Base-by-base conservation (phyloP, 2,329 filamentous ascomycete genomes). In the Lizonia empirigonia region DNA sequence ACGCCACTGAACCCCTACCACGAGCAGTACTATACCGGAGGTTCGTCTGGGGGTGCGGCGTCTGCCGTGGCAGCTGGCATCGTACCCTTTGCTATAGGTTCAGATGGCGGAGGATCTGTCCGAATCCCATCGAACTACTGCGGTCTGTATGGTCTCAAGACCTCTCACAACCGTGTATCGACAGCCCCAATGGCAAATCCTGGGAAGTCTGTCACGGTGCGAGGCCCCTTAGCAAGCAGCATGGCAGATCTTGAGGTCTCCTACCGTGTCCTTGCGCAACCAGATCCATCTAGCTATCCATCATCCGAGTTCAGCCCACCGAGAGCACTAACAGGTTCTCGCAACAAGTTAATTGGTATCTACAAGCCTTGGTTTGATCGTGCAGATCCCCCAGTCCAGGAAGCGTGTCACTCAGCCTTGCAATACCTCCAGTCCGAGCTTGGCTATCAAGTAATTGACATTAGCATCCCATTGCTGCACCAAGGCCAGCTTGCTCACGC, bases 1-100 rank as follows among this genome's bases (percentile, higher is more conserved):
- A 91, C 89, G 0, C 88, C 90, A 0, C 79, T 83, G 15, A 94
- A 95, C 72, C 91, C 89, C 59, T 83, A 89, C 71, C 92, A 93
- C 73, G 77, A 80, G 15, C 72, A 79, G 3, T 94, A 91, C 77
- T 95, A 91, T 69, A 85, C 88, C 4, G 90, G 90, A 38, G 90
- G 90, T 22, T 92, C 89, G 0, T 91, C 90, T 0, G 89, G 89
- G 2, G 90, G 90, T 2, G 87, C 83, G 3, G 89, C 81, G 0
- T 93, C 90, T 44, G 82, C 85, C 10, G 79, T 92, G 20, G 81
- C 82, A 16, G 82, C 84, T 7, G 90, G 90, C 2, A 74, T 94
- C 19, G 80, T 92, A 2, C 89, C 90, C n/a, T 85, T 91, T 55
- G 82, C 84, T 1, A 77, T 92, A 20, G 90, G 89, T 29, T 67